Evolutionary conservation across 495 filamentous ascomycete genomes (phyloP), one percentile per base, ranked within the genome.

Genomic region (Endocarpon pusillum): DNA sequence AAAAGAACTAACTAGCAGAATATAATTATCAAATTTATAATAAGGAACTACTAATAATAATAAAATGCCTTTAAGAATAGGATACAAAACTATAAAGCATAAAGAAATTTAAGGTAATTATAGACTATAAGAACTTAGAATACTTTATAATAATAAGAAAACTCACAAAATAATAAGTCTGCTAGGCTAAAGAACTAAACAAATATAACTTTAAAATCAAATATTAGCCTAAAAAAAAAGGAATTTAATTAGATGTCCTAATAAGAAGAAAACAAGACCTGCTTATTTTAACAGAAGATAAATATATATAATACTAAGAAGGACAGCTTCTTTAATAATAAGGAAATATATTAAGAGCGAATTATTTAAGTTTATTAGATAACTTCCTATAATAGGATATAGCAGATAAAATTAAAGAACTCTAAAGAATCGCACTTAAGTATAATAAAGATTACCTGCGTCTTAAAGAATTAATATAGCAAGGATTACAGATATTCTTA

Each of bases 131-230:
- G 23, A 47, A 49, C 28, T 28, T 47, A 2, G 10, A 39, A 18
- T 38, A 39, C 12, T 55, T 54, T 37, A 52, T 38, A n/a, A 45
- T 16, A 19, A 48, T 23, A 0, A 45, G 48, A 22, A 16, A 31
- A 8, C 32, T 59, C 12, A 54, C 46, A 28, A 12, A 35, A 19
- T 18, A 39, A 31, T 33, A 55, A 41, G 45, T 39, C 1, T 1
- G 32, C 21, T 57, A 38, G 37, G 27, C 29, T 2, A 33, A 49
- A 29, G 45, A 41, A 25, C 34, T 61, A 4, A 37, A 24, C 1
- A 2, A 36, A 16, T 57, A 53, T 33, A 43, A 59, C 22, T 57
- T 57, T 22, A 29, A 28, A 6, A 51, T 54, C 32, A 21, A 38
- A 15, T 49, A 56, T 34, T 15, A 35, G 11, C 33, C 32, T 4